Base-by-base conservation (phyloP, 192 early-diverging fungal genomes). In the Linnemannia schmuckeri region DNA sequence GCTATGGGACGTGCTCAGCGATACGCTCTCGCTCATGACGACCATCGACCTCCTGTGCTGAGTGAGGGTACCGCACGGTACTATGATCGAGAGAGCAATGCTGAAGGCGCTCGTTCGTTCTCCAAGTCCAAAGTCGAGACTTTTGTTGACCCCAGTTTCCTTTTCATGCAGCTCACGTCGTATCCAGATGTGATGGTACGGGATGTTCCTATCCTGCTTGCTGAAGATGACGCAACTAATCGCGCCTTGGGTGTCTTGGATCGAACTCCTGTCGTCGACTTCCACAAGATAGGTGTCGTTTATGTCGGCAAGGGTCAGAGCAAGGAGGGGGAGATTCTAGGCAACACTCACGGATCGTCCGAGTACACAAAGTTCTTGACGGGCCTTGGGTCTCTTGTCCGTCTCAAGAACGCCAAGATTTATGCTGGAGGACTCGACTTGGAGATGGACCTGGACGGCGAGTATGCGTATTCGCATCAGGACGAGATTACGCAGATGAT, bases 251-350 rank as follows among this genome's bases (percentile, higher is more conserved):
- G 92, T 27, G 94, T 96, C 6, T 89, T 99, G 79, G 98, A 99
- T 89, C 92, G 91, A 49, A 98, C 93, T 3, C 95, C 97, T 6
- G 95, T 97, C 4, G 94, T 97, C 6, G 97, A 99, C 87, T 93
- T 97, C 79, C 96, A 99, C 91, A 99, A 99, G 90, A 96, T 99
- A 82, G 97, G 97, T 20, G 94, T 99, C 12, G 89, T 97, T 0
- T 99, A 98, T 86, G 96, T 98, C 37, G 97, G 95, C 15, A 95
- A 93, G 12, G 93, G 93, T 9, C 97, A 99, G 85, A 94, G 83
- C 3, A 94, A 93, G 18, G 98, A 99, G 89, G 81, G 83, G 6
- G 95, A 96, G 78, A 99, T 99, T 44, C 80, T 99, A 46, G 85
- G 91, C n/a, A 99, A 98, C 88, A 92, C 90, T 37, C 90, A 93